A percentile compares a stretch with the other conserved stretches of the same genome.
phyloP scores from a whole-genome alignment of 129 eudicot species.

The Apium graveolens region DNA sequence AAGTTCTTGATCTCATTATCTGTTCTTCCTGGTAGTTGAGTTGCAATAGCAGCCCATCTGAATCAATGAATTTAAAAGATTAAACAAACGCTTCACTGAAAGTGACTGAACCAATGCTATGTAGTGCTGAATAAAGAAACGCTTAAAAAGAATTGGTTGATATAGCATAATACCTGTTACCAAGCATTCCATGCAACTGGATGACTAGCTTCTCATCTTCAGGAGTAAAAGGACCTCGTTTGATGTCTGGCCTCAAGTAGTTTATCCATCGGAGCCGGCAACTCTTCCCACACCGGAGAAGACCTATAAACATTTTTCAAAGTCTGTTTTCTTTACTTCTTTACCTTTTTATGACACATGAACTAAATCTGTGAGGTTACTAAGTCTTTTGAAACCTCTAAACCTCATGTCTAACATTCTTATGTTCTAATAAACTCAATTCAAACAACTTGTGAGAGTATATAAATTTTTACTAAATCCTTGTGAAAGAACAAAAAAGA shows the following conservation, averaged over 20 bases:
- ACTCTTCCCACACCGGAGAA: slow-evolving; percentile 94
- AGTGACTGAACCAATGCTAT: no score
- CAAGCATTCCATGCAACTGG: slow-evolving; percentile 87
- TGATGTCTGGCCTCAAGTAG: slow-evolving; percentile 84
- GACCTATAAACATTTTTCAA: slow-evolving; percentile 29
- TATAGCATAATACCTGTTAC: slow-evolving; percentile 90
- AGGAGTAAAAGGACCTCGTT: slow-evolving; percentile 71
- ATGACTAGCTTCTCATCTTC: slow-evolving; percentile 88
- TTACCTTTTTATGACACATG: no score
- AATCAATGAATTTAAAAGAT: background rate
- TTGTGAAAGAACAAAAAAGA: no score
- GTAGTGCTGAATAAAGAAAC: no score
- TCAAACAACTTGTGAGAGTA: background rate
- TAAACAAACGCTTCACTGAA: background rate
- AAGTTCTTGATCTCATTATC: slow-evolving; percentile 96
- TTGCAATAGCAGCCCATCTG: slow-evolving; percentile 99
- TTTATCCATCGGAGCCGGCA: slow-evolving; percentile 89
- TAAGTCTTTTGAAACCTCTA: background rate
- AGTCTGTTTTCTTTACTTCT: background rate
- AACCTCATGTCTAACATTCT: background rate
- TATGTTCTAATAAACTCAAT: background rate
- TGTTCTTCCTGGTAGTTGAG: slow-evolving; percentile 85
- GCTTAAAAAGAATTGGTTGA: background rate
- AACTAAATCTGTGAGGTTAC: no score
- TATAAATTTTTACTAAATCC: no score